Evolutionary conservation across 805 yeast genomes (phyloP), one percentile per base, ranked within the genome.

Genomic region (Candida lessepsii): DNA sequence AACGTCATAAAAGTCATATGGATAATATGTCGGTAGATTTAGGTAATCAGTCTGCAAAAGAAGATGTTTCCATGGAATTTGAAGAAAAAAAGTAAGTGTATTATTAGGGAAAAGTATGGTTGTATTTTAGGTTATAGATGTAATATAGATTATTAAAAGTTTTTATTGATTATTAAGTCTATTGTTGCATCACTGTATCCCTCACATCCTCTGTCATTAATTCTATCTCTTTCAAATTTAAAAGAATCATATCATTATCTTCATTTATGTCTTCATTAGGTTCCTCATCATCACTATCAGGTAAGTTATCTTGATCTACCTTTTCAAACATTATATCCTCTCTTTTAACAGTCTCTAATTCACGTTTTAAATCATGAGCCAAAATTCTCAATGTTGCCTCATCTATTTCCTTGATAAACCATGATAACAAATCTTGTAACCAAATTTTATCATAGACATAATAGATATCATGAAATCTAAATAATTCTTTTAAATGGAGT

Each of bases 391-490:
- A 54, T 17, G 75, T 72, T 27, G 61, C 67, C 48, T 83, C 90
- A 46, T 71, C 70, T 28, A 86, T 80, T 38, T 78, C 80, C 41
- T 75, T 63, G 16, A 84, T 67, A 13, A 84, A 57, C 95, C 95
- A 90, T 11, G 82, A 67, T 42, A 86, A 73, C 46, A 87, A 66
- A 57, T 90, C 96, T 51, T 85, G 88, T 4, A 88, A 49, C 69
- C 86, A 72, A 0, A 89, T 72, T 54, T 78, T 80, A 54, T 85
- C 85, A 57, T 90, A 90, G 5, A 87, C 88, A 55, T 88, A 86
- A 57, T 88, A 88, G 15, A 83, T 74, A 53, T 88, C 95, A 55
- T 88, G 95, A 54, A 66, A 83, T 44, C 96, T 71, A 60, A 90
- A 90, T 9, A 85, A 62, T 54, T 85, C 91, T 48, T 85, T 75